phyloP scores from a whole-genome alignment of 495 filamentous ascomycete genomes.

The Neurospora sp. region DNA sequence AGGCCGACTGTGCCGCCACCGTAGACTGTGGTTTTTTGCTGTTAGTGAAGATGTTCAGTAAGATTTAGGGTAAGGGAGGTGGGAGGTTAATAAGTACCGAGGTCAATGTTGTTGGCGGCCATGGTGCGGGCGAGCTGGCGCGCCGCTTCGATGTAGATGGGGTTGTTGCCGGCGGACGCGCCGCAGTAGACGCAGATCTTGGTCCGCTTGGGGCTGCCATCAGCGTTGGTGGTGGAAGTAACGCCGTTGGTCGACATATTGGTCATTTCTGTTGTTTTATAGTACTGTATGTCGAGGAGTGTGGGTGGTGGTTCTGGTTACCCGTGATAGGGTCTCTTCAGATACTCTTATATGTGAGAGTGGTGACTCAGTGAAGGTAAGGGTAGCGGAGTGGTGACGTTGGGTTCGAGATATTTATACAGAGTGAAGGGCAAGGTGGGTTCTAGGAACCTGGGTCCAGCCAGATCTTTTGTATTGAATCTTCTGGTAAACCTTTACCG shows the following conservation, averaged over 20 bases:
- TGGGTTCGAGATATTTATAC: not conserved
- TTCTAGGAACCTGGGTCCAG: not conserved
- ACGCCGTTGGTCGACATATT: conserved; percentile 33
- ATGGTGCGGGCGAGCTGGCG: conserved; percentile 64
- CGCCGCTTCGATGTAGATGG: conserved; percentile 63
- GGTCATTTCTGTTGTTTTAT: not conserved
- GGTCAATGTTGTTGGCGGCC: conserved; percentile 59
- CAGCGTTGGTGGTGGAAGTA: conserved; percentile 21
- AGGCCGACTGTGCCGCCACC: conserved; percentile 89
- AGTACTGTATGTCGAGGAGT: not conserved
- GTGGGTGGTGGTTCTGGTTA: not conserved
- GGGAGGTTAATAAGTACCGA: conserved; percentile 30
- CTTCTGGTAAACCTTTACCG: not conserved
- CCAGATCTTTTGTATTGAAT: not conserved
- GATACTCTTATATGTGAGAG: not conserved
- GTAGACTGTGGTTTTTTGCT: conserved; percentile 47
- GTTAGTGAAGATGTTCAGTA: conserved; percentile 1
- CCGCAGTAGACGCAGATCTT: conserved; percentile 77
- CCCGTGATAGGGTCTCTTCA: not conserved
- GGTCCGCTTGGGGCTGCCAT: conserved; percentile 26
- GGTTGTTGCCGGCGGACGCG: conserved; percentile 57
- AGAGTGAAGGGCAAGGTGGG: not conserved
- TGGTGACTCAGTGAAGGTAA: not conserved
- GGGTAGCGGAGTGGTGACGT: not conserved
- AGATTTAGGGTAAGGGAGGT: not conserved